Percentiles rank a stretch among this genome's conserved stretches.
Conservation (phyloP, 1,284 basidiomycete species). For the Ceratobasidium sp. region DNA sequence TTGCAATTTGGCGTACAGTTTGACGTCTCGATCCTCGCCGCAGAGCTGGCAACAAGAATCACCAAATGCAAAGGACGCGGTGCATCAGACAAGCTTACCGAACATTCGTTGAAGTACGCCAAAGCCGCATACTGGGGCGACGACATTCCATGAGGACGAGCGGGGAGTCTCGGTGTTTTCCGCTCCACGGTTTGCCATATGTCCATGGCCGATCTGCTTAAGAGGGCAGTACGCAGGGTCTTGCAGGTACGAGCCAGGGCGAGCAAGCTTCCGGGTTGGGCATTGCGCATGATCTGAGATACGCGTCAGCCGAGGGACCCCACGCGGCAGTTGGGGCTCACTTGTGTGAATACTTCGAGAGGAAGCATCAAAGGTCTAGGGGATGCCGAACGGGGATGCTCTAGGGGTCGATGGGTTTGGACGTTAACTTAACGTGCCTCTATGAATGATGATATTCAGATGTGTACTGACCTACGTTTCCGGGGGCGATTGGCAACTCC, state of each 20-base stretch:
- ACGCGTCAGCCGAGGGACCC: background rate
- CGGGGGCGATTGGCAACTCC: too few species aligned
- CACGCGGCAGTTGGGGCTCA: background rate
- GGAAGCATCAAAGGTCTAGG: background rate
- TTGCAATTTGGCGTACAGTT: slow-evolving; percentile 1
- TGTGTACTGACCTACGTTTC: too few species aligned
- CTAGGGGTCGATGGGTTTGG: too few species aligned
- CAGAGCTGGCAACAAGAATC: background rate
- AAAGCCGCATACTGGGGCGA: slow-evolving; percentile 31
- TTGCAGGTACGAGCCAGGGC: slow-evolving; percentile 11
- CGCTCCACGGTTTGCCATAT: slow-evolving; percentile 15
- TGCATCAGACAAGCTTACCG: slow-evolving; percentile 14
- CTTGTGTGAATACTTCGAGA: slow-evolving; percentile 6
- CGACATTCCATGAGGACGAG: background rate
- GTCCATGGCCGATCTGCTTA: background rate
- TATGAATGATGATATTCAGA: too few species aligned
- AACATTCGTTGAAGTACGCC: slow-evolving; percentile 15
- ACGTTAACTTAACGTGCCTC: too few species aligned
- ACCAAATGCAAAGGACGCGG: too few species aligned
- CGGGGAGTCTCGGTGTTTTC: slow-evolving; percentile 5
- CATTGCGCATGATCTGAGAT: background rate
- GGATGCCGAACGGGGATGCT: too few species aligned
- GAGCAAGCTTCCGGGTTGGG: slow-evolving; percentile 1
- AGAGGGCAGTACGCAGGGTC: background rate
- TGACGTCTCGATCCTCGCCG: background rate